phyloP scores from a whole-genome alignment of 768 basidiomycete genomes.

The Coprinopsis strossmayeri region DNA sequence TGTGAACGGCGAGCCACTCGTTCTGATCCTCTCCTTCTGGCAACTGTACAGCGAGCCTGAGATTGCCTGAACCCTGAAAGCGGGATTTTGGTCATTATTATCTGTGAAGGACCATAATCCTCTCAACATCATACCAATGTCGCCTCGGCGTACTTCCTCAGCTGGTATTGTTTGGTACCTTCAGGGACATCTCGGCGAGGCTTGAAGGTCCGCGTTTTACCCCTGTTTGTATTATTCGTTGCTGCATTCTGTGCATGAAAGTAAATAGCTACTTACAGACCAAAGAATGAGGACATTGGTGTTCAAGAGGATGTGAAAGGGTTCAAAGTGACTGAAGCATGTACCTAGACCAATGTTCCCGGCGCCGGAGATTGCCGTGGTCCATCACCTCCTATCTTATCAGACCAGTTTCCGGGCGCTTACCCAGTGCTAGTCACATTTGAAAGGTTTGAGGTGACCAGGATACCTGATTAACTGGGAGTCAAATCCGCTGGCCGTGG shows the following conservation, averaged over 20 bases:
- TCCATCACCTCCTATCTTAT: neutral
- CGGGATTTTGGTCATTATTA: constrained; percentile 1
- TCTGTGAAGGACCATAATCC: neutral
- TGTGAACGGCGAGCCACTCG: constrained; percentile 99
- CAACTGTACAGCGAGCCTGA: constrained; percentile 84
- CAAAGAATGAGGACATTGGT: constrained; percentile 85
- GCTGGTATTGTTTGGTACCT: constrained; percentile 95
- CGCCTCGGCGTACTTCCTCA: constrained; percentile 97
- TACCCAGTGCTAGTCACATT: no score
- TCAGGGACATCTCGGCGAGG: constrained; percentile 93
- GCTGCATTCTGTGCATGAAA: neutral
- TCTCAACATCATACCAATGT: constrained; percentile 53
- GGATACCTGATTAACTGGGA: no score
- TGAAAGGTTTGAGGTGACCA: no score
- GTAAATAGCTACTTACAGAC: constrained; percentile 50
- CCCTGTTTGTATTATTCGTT: constrained; percentile 34
- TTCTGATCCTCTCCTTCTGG: constrained; percentile 97
- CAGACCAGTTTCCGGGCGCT: no score
- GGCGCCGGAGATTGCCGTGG: constrained; percentile 14
- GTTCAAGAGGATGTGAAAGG: no score
- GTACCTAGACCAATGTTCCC: neutral
- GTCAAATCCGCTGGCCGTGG: no score
- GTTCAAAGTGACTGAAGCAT: neutral
- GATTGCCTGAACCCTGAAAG: constrained; percentile 86
- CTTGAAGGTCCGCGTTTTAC: constrained; percentile 93